These are phyloP conservation scores for Phoma sp. DNA, from an alignment of 2,329 filamentous ascomycete genomes.

Conservation along the genomic window DNA sequence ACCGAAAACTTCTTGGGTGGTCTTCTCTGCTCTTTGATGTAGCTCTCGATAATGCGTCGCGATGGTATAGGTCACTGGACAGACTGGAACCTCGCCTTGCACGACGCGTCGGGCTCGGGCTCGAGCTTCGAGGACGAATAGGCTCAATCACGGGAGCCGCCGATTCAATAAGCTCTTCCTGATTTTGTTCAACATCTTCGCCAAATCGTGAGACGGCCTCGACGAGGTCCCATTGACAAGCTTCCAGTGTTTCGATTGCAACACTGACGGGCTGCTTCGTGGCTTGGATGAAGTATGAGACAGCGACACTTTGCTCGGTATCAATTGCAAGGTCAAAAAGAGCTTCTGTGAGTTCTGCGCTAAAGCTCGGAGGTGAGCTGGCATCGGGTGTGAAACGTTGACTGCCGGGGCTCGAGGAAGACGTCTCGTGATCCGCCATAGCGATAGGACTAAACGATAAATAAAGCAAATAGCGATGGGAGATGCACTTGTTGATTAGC, in stretches of 20 bases:
- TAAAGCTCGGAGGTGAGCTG: not conserved
- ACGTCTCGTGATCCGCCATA: not conserved
- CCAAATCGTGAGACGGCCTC: conserved; percentile 5
- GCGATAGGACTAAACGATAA: not conserved
- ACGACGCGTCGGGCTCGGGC: not conserved
- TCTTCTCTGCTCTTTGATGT: not conserved
- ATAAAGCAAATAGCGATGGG: too few relatives aligned
- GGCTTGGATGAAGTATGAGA: not conserved
- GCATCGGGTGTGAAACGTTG: not conserved
- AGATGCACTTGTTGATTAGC: too few relatives aligned
- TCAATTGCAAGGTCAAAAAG: not conserved
- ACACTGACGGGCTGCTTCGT: conserved; percentile 1
- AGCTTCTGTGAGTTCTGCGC: not conserved
- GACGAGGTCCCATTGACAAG: conserved; percentile 6
- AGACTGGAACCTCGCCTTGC: not conserved
- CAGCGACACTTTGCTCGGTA: not conserved
- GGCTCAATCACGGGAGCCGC: not conserved
- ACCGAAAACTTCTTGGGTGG: not conserved
- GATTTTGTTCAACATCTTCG: not conserved
- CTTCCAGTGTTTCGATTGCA: conserved; percentile 1
- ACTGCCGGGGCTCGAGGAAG: not conserved
- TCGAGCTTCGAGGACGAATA: not conserved
- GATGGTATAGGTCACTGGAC: not conserved
- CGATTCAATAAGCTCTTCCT: not conserved
- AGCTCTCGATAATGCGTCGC: not conserved